These are phyloP conservation scores for Colletotrichum trifolii DNA, from an alignment of 2,329 filamentous ascomycete species.

Conservation along the genomic window DNA sequence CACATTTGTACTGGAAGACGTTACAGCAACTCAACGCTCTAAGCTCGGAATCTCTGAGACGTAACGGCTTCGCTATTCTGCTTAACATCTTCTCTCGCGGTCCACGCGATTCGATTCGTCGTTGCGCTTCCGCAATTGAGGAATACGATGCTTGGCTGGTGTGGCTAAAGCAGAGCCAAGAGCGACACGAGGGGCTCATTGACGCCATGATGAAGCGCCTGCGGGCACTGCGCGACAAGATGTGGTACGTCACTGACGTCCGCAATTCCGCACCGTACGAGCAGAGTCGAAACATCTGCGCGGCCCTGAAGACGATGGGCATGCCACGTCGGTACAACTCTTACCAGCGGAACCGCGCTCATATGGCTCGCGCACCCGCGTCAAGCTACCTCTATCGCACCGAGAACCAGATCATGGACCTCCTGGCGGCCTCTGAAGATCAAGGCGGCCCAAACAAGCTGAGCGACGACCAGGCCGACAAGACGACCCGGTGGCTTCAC, in stretches of 20 bases:
- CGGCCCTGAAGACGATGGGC: conserved; percentile 92
- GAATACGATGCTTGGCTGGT: conserved; percentile 86
- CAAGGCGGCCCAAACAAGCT: conserved; percentile 95
- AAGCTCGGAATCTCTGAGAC: conserved; percentile 69
- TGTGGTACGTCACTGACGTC: conserved; percentile 98
- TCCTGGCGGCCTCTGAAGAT: conserved; percentile 83
- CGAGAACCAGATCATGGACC: conserved; percentile 86
- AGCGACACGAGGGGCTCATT: conserved; percentile 78
- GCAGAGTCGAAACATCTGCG: conserved; percentile 85
- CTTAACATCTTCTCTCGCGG: conserved; percentile 80
- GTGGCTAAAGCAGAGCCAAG: conserved; percentile 84
- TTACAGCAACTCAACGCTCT: conserved; percentile 77
- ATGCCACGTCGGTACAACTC: conserved; percentile 67
- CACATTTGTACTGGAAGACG: conserved; percentile 87
- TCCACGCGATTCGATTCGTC: conserved; percentile 75
- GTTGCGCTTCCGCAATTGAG: conserved; percentile 78
- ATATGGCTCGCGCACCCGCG: conserved; percentile 58
- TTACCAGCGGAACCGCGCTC: conserved; percentile 61
- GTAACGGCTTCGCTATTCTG: conserved; percentile 77
- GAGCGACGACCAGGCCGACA: conserved; percentile 92
- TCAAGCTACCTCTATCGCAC: conserved; percentile 80
- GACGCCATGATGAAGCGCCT: conserved; percentile 80
- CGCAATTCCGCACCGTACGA: conserved; percentile 90
- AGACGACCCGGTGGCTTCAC: conserved; percentile 84
- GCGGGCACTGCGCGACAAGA: conserved; percentile 87